phyloP scores from a whole-genome alignment of 495 filamentous ascomycete genomes.

The Neurospora sp. region DNA sequence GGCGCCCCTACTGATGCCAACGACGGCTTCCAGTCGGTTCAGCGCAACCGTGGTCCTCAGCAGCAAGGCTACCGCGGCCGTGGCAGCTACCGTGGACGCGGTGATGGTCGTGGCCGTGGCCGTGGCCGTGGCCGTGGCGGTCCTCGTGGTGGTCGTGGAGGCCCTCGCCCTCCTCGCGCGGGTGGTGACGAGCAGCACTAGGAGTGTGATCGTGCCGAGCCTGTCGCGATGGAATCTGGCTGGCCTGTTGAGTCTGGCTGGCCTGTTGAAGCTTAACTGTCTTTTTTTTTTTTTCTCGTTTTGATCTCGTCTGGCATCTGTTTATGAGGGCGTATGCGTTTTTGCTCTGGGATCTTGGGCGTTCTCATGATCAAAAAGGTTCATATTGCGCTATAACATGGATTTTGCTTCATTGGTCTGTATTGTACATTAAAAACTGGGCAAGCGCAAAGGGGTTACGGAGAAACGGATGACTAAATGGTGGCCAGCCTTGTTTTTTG shows the following conservation, averaged over 20 bases:
- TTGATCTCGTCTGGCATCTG: conserved; percentile 14
- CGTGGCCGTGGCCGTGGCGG: conserved; percentile 37
- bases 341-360: conserved; percentile 12
- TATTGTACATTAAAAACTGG: conserved; percentile 10
- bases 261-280: neutral
- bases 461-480: neutral
- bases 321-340: conserved; percentile 6
- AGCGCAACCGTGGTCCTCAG: conserved; percentile 40
- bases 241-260: neutral
- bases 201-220: neutral
- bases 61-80: conserved; percentile 24
- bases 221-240: neutral
- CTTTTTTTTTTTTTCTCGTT: conserved; percentile 4
- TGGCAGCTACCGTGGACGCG: conserved; percentile 47
- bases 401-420: conserved; percentile 5
- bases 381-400: conserved; percentile 7
- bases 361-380: conserved; percentile 10
- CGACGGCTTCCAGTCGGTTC: conserved; percentile 66
- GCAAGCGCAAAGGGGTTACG: neutral
- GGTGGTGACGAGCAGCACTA: conserved; percentile 12
- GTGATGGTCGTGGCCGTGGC: conserved; percentile 38
- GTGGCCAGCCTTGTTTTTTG: neutral
- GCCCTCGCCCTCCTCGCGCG: conserved; percentile 13
- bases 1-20: conserved; percentile 11
- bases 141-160: conserved; percentile 17